These are phyloP conservation scores for Fusarium beomiforme DNA, from an alignment of 2,329 filamentous ascomycete species.

Conservation along the genomic window DNA sequence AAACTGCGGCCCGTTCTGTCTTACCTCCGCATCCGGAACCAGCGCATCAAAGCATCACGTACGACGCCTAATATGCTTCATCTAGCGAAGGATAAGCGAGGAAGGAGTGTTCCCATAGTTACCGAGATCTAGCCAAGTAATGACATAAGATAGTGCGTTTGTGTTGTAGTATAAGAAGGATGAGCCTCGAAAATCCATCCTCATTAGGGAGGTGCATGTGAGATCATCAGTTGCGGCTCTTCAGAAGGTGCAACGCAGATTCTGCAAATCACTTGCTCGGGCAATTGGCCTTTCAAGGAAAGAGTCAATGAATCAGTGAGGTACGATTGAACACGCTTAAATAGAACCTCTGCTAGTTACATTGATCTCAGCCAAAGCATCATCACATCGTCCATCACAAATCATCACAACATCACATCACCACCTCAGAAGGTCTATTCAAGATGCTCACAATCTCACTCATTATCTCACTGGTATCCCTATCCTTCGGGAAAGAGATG, in stretches of 20 bases:
- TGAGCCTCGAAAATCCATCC: background rate
- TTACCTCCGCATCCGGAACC: slow-evolving; percentile 24
- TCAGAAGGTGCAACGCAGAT: background rate
- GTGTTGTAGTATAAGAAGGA: slow-evolving; percentile 5
- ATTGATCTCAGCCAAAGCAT: background rate
- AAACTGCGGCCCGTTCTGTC: background rate
- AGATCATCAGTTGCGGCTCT: background rate
- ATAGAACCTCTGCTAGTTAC: background rate
- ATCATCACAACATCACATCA: background rate
- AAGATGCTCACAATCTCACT: slow-evolving; percentile 10
- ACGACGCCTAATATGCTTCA: slow-evolving; percentile 22
- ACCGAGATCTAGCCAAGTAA: background rate
- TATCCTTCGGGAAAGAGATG: background rate
- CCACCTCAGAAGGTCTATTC: background rate
- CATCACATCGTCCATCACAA: no score
- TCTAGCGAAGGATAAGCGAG: slow-evolving; percentile 22
- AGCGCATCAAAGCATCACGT: background rate
- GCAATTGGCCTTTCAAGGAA: background rate
- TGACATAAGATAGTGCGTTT: background rate
- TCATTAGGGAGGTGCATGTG: background rate
- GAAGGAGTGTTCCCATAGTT: background rate
- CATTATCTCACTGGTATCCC: background rate
- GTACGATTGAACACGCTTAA: background rate
- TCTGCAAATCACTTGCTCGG: accelerated
- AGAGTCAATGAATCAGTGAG: background rate